Evolutionary conservation across 2,329 filamentous ascomycete genomes (phyloP), one percentile per base, ranked within the genome.

Genomic region (Fusarium pininemorale): DNA sequence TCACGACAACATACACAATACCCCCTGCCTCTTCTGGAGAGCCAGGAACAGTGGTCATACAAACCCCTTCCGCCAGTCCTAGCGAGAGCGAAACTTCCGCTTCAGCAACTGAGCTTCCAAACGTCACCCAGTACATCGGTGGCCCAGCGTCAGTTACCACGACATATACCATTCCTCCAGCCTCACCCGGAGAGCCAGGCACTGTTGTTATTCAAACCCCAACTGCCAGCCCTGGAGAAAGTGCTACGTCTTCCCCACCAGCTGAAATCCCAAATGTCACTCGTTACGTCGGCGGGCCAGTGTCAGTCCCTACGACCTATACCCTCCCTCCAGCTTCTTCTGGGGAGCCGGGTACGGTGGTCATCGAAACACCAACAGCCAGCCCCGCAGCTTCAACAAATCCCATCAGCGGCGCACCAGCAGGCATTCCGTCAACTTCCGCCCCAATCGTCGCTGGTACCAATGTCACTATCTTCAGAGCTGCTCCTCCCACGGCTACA

Each of bases 381-480:
- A 24, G 22, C 5, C 45, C 53, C 0, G 20, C 4, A 16, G 44
- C 28, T 20, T 37, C 57, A 4, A 63, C 28, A 2, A 57, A 32
- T 6, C 10, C 28, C 1, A n/a, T 42, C 20, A 69, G 28, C 1
- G 51, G 45, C 13, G 44, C 37, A 18, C 20, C 39, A 4, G 37
- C 18, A 2, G 45, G n/a, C 12, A 28, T 30, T 30, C 38, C 51
- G 6, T 37, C 54, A 20, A 63, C 67, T 6, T 16, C 48, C 0
- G 37, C 14, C 5, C 28, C 59, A 6, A 50, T 69, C 4, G 12
- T 50, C 32, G 65, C 55, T 9, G 35, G 42, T 6, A 57, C 64
- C 9, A 69, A 69, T 4, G 32, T 61, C 5, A 73, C 69, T 1
- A 54, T 69, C 15, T 59, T 70, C 8, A 42, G 38, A 28, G 51